These are phyloP conservation scores for Fusarium sp. DNA, from an alignment of 2,329 filamentous ascomycete species.

Conservation along the genomic window DNA sequence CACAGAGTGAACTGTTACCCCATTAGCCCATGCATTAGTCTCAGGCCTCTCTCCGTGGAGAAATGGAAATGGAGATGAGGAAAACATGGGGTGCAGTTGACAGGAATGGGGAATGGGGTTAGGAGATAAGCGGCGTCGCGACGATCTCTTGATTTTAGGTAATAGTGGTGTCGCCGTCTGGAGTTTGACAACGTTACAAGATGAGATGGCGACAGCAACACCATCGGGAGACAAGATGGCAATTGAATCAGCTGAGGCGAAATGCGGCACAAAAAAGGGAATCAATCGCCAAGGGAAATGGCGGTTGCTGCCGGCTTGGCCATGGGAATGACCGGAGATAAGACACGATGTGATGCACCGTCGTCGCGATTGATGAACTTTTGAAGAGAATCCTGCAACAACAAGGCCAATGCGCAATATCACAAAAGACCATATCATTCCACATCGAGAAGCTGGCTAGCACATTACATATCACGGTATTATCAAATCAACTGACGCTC, in stretches of 20 bases:
- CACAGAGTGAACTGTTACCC: background rate
- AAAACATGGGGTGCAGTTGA: constrained; percentile 9
- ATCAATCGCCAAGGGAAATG: constrained; percentile 1
- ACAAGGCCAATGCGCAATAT: background rate
- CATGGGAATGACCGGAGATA: constrained; percentile 25
- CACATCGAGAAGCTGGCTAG: constrained; percentile 21
- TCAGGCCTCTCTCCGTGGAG: background rate
- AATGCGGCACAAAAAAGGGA: background rate
- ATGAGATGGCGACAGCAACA: background rate
- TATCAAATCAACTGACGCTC: too few species aligned
- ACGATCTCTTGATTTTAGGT: background rate
- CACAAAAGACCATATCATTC: background rate
- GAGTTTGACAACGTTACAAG: background rate
- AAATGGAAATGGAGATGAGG: constrained; percentile 3
- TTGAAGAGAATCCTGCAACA: background rate
- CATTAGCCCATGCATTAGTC: constrained; percentile 30
- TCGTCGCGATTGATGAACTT: constrained; percentile 1
- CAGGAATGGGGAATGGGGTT: constrained; percentile 7
- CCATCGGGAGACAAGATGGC: background rate
- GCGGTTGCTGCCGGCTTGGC: constrained; percentile 24
- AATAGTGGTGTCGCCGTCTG: background rate
- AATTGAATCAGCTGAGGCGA: background rate
- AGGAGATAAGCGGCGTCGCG: constrained; percentile 1
- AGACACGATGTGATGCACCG: background rate
- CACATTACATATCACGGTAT: constrained; percentile 1